These are phyloP conservation scores for Takakia lepidozioides DNA, from an alignment of 225 moss, liverwort and hornwort species.

Conservation along the genomic window DNA sequence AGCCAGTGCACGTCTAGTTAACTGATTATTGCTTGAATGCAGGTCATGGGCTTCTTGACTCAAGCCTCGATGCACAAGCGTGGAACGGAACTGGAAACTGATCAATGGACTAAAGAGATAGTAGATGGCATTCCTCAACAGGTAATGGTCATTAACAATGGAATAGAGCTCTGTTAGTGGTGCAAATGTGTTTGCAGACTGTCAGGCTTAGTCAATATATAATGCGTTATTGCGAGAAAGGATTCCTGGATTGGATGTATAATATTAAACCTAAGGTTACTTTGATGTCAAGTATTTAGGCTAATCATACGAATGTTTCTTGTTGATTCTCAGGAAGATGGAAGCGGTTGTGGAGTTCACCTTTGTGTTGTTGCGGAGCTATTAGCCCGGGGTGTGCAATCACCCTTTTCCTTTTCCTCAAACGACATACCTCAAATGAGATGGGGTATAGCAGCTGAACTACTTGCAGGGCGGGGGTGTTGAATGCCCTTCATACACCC, in stretches of 20 bases:
- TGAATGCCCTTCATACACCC: no score
- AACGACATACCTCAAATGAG: background rate
- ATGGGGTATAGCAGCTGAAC: background rate
- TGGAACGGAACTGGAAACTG: background rate
- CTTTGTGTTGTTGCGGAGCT: background rate
- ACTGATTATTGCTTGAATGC: background rate
- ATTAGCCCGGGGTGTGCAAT: background rate
- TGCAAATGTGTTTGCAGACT: no score
- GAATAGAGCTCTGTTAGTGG: no score
- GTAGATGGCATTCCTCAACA: background rate
- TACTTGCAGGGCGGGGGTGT: background rate
- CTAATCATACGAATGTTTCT: no score
- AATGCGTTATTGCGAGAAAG: no score
- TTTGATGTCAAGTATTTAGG: no score
- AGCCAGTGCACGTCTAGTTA: no score
- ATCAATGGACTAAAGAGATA: background rate
- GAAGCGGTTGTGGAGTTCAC: background rate
- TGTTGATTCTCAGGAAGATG: conserved; percentile 1
- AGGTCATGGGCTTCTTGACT: background rate
- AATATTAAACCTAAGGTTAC: no score
- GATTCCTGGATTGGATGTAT: no score
- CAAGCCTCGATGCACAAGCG: background rate
- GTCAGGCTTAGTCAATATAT: no score
- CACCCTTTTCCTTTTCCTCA: background rate
- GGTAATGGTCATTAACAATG: no score